Evolutionary conservation across 345 rosid species (phyloP).

Genomic region (Citrus hindsii): DNA sequence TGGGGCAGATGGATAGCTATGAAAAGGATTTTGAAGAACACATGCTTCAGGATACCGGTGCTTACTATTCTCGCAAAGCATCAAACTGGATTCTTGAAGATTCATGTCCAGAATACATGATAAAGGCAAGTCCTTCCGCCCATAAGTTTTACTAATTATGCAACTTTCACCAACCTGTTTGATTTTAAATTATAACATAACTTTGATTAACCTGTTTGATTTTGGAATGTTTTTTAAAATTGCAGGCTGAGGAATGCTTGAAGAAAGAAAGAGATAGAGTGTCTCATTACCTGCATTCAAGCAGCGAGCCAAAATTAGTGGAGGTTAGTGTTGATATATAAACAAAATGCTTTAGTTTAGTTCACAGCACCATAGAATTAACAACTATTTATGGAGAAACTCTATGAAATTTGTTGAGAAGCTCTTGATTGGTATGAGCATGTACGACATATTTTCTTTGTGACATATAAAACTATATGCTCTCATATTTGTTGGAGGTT

Average conservation of each 20-base stretch:
- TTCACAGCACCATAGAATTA: neutral
- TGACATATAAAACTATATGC: neutral
- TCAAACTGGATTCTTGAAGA: slow-evolving; percentile 76
- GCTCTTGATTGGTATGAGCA: neutral
- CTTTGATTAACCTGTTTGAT: neutral
- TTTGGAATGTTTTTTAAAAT: slow-evolving; percentile 8
- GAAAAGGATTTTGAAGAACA: slow-evolving; percentile 72
- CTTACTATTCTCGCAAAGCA: slow-evolving; percentile 86
- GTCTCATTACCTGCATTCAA: slow-evolving; percentile 77
- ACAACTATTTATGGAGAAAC: neutral
- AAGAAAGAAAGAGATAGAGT: slow-evolving; percentile 92
- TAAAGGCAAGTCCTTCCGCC: slow-evolving; percentile 45
- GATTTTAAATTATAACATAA: neutral
- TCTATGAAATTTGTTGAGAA: neutral
- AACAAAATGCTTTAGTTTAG: neutral
- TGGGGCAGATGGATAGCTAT: slow-evolving; percentile 63
- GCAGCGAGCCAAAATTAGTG: slow-evolving; percentile 84
- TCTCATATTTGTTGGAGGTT: neutral
- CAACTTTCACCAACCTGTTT: neutral
- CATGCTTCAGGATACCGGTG: slow-evolving; percentile 66
- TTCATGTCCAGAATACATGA: slow-evolving; percentile 83
- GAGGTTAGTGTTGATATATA: slow-evolving; percentile 58
- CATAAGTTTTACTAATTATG: neutral
- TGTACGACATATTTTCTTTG: neutral
- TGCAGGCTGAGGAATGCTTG: slow-evolving; percentile 89